A percentile compares a stretch with the other conserved stretches of the same genome.
Evolutionary conservation across 2,329 filamentous ascomycete genomes (phyloP).

Genomic region (Xylariales sp.): DNA sequence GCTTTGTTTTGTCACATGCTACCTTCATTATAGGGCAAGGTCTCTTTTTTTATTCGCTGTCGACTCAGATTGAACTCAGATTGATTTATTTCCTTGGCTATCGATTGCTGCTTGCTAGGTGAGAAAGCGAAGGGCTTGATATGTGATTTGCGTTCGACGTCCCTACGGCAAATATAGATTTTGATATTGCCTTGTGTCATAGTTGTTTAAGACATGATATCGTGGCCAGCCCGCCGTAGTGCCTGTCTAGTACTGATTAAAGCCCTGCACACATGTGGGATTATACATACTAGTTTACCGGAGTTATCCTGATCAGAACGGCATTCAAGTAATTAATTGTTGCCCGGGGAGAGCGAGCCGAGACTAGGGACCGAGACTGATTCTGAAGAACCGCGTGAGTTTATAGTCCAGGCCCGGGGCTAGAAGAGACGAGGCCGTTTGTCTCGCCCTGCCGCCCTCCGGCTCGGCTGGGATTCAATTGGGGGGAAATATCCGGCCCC

Average conservation of each 20-base stretch:
- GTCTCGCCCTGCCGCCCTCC: slow-evolving; percentile 1
- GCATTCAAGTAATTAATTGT: background rate
- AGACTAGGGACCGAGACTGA: slow-evolving; percentile 5
- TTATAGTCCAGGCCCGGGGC: background rate
- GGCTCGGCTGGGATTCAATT: no score
- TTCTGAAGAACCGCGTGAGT: slow-evolving; percentile 1
- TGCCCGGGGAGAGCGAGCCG: background rate
- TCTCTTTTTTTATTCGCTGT: background rate
- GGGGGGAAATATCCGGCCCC: background rate
- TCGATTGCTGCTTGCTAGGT: background rate
- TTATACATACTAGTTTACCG: no score
- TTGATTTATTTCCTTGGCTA: background rate
- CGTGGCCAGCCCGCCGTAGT: background rate
- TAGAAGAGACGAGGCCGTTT: slow-evolving; percentile 4
- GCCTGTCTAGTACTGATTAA: background rate
- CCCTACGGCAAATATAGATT: background rate
- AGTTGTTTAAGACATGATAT: background rate
- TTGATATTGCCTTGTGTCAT: background rate
- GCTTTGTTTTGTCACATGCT: background rate
- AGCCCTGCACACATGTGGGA: background rate
- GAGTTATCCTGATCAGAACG: background rate
- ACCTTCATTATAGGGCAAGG: background rate
- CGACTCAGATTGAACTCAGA: background rate
- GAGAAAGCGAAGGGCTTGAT: background rate
- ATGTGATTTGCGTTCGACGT: background rate